Evolutionary conservation across 1,139 yeast genomes (phyloP).

Genomic region (Pichia inconspicua): DNA sequence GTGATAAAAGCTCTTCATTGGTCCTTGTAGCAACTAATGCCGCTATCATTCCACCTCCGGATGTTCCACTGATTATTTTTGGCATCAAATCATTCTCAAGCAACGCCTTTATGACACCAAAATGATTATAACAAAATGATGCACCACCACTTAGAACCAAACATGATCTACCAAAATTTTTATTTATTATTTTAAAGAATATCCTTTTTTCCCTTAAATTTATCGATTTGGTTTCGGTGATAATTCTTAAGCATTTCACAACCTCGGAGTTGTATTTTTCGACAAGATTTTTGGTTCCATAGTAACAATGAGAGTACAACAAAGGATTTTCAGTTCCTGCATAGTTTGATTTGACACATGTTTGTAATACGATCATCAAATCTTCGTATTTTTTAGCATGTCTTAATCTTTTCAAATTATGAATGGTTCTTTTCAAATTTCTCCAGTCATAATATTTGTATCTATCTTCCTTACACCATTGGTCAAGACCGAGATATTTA

Average conservation of each 20-base stretch:
- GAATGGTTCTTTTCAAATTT: constrained; percentile 45
- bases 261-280: constrained; percentile 50
- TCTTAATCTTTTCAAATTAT: constrained; percentile 36
- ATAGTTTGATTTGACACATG: constrained; percentile 64
- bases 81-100: constrained; percentile 63
- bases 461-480: constrained; percentile 56
- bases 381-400: constrained; percentile 34
- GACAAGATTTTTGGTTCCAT: constrained; percentile 62
- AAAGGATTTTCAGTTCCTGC: constrained; percentile 73
- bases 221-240: constrained; percentile 36
- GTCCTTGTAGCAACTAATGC: constrained; percentile 67
- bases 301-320: constrained; percentile 66
- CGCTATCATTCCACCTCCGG: constrained; percentile 80
- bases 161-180: constrained; percentile 68
- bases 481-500: constrained; percentile 46
- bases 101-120: constrained; percentile 68
- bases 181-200: constrained; percentile 52
- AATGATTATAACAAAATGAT: constrained; percentile 68
- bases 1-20: constrained; percentile 50
- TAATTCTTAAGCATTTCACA: constrained; percentile 37
- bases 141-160: constrained; percentile 77
- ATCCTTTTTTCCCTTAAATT: constrained; percentile 37
- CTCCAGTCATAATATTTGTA: constrained; percentile 65
- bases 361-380: constrained; percentile 50
- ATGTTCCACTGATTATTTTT: constrained; percentile 65